These are phyloP conservation scores for Lagenaria siceraria DNA, from an alignment of 306 rosid genomes.

Conservation along the genomic window DNA sequence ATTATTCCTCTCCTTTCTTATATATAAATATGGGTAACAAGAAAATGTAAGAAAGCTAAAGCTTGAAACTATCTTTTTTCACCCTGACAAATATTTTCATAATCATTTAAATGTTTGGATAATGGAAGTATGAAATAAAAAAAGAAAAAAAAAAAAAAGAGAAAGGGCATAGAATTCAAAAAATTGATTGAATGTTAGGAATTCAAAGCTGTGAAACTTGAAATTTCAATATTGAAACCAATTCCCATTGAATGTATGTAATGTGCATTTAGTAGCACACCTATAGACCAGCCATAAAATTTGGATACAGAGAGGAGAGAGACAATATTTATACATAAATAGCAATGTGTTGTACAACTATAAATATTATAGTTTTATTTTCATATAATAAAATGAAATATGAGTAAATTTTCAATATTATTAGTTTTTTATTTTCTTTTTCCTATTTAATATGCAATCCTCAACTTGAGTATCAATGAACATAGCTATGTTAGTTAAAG, in stretches of 20 bases:
- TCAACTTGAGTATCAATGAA: not conserved
- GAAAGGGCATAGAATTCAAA: not conserved
- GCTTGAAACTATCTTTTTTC: not conserved
- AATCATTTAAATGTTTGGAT: not conserved
- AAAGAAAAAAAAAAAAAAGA: not conserved
- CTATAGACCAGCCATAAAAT: slow-evolving; percentile 39
- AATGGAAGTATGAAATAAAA: not conserved
- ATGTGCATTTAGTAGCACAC: slow-evolving; percentile 47
- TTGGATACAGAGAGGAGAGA: slow-evolving; percentile 6
- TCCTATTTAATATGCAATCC: not conserved
- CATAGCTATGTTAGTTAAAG: not conserved
- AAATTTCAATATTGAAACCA: slow-evolving; percentile 56
- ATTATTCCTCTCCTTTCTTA: no score
- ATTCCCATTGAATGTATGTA: slow-evolving; percentile 43
- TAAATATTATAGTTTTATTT: not conserved
- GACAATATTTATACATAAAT: not conserved
- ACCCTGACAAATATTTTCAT: not conserved
- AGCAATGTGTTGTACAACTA: not conserved
- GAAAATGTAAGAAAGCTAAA: not conserved
- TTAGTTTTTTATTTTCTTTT: not conserved
- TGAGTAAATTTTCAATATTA: not conserved
- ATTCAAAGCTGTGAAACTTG: not conserved
- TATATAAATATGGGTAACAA: not conserved
- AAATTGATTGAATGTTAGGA: not conserved
- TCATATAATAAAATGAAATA: not conserved